Conservation (phyloP, 805 yeast species). For the Wickerhamomyces kurtzmanii region DNA sequence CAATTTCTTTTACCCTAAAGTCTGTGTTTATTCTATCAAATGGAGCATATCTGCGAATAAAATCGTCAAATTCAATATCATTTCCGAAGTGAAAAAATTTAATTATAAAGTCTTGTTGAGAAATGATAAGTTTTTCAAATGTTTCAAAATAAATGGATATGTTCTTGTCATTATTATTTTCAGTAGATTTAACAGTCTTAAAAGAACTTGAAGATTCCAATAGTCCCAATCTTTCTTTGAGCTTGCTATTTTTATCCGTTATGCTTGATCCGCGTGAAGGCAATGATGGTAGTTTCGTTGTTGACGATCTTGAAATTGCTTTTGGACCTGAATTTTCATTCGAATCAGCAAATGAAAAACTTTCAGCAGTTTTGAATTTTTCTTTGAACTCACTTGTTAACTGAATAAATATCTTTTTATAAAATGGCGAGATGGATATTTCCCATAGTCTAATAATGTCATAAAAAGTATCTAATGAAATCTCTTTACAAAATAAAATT, state of each 20-base stretch:
- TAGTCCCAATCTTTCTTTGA: conserved; percentile 10
- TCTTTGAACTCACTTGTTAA: conserved; percentile 19
- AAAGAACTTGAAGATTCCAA: too few relatives aligned
- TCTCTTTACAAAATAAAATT: conserved; percentile 47
- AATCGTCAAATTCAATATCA: conserved; percentile 21
- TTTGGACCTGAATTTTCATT: conserved; percentile 2
- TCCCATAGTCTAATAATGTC: conserved; percentile 33
- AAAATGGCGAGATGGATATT: conserved; percentile 20
- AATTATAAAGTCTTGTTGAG: conserved; percentile 29
- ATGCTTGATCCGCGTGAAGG: too few relatives aligned
- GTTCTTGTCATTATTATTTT: conserved; percentile 3
- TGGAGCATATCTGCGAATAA: conserved; percentile 18
- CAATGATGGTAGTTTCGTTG: not conserved
- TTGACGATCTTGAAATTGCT: not conserved
- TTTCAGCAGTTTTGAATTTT: conserved; percentile 5
- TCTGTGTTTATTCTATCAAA: too few relatives aligned
- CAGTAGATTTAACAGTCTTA: conserved; percentile 9
- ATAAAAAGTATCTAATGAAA: conserved; percentile 36
- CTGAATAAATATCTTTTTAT: conserved; percentile 20
- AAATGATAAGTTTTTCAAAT: conserved; percentile 23
- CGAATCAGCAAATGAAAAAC: conserved; percentile 9
- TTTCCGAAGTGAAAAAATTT: conserved; percentile 30
- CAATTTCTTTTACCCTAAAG: conserved; percentile 25
- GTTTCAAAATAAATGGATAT: conserved; percentile 16
- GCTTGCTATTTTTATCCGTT: conserved; percentile 1